Conservation (phyloP, 139 green algal species). For the Ettlia oleoabundans region DNA sequence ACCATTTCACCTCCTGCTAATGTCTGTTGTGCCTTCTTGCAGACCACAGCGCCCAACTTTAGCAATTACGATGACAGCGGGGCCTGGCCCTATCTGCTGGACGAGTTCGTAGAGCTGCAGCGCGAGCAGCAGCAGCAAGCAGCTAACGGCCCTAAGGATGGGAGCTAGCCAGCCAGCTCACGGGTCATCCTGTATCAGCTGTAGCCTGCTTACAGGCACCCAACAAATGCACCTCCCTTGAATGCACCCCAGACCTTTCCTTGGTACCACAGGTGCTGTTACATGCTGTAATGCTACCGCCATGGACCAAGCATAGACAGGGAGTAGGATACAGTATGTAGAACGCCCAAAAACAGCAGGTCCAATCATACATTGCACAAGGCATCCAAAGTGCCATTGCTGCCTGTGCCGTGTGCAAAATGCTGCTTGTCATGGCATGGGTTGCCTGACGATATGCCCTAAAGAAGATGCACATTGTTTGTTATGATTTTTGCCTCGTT, state of each 20-base stretch:
- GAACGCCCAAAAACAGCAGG: conserved; percentile 19
- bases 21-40: too few species aligned
- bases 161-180: background rate
- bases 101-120: conserved; percentile 56
- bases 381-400: conserved; percentile 21
- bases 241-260: background rate
- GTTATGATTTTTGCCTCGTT: background rate
- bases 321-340: background rate
- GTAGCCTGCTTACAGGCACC: too few species aligned
- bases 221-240: background rate
- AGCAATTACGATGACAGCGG: conserved; percentile 82
- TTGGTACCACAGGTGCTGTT: too few species aligned
- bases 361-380: conserved; percentile 35
- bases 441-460: too few species aligned
- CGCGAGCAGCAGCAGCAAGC: background rate
- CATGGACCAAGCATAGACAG: conserved; percentile 17
- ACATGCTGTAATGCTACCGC: conserved; percentile 15
- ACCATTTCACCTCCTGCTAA: too few species aligned
- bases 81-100: conserved; percentile 91
- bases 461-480: too few species aligned
- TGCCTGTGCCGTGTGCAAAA: too few species aligned
- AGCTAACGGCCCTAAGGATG: background rate
- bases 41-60: conserved; percentile 78
- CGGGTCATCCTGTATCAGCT: too few species aligned
- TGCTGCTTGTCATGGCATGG: too few species aligned